phyloP scores from a whole-genome alignment of 2,329 filamentous ascomycete genomes.

The Microdochium paspali region DNA sequence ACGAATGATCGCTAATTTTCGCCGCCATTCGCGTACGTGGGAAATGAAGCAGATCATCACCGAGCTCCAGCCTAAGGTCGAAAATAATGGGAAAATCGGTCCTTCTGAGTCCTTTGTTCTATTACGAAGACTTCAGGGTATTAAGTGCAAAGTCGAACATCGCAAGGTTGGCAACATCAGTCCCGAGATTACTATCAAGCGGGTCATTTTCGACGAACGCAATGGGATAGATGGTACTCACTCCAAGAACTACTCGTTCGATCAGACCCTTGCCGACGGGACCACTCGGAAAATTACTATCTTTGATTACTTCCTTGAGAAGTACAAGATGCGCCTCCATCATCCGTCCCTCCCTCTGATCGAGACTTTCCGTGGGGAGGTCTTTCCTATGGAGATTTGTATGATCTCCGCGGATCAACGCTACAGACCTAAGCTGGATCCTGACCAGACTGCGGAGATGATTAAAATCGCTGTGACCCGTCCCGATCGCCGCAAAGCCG shows the following conservation, averaged over 20 bases:
- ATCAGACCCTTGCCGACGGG: constrained; percentile 29
- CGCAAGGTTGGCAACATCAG: constrained; percentile 34
- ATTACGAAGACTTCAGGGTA: constrained; percentile 41
- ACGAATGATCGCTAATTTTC: constrained; percentile 6
- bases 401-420: constrained; percentile 43
- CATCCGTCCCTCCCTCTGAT: constrained; percentile 45
- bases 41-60: constrained; percentile 15
- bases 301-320: constrained; percentile 44
- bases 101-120: constrained; percentile 44
- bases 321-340: constrained; percentile 41
- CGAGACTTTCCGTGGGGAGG: constrained; percentile 41
- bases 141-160: constrained; percentile 49
- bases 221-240: constrained; percentile 35
- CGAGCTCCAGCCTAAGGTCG: constrained; percentile 24
- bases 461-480: constrained; percentile 86
- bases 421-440: constrained; percentile 53
- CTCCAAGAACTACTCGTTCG: constrained; percentile 47
- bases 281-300: constrained; percentile 29
- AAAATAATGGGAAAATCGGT: constrained; percentile 9
- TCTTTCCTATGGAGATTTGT: constrained; percentile 55
- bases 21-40: no score
- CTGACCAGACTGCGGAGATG: constrained; percentile 66
- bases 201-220: constrained; percentile 35
- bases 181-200: constrained; percentile 41
- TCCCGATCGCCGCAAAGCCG: constrained; percentile 55